These are phyloP conservation scores for Sideroxylon spinosum DNA, from an alignment of 179 eudicot genomes.

Conservation along the genomic window DNA sequence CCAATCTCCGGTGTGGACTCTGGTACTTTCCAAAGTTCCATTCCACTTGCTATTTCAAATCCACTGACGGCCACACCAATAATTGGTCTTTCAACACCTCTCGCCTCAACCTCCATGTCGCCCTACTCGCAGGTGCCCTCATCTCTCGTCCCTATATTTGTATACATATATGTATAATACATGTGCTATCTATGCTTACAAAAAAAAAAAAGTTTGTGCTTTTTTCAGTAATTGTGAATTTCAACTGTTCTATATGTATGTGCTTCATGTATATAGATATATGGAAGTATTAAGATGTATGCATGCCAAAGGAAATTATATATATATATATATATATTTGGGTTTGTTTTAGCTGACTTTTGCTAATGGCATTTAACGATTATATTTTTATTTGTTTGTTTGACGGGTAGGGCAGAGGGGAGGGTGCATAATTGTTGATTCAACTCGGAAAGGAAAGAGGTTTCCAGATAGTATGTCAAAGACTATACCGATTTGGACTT, in stretches of 20 bases:
- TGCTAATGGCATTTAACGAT: conserved; percentile 7
- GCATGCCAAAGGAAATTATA: not conserved
- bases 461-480: conserved; percentile 99
- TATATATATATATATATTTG: not conserved
- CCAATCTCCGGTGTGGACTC: conserved; percentile 87
- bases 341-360: not conserved
- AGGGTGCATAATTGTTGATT: conserved; percentile 87
- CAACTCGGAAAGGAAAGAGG: conserved; percentile 95
- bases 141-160: not conserved
- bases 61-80: conserved; percentile 86
- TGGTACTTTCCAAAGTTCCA: conserved; percentile 65
- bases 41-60: conserved; percentile 79
- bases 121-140: conserved; percentile 67
- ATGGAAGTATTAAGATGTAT: too few relatives aligned
- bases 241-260: not conserved
- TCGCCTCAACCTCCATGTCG: conserved; percentile 87
- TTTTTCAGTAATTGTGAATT: not conserved
- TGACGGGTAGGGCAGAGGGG: conserved; percentile 74
- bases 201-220: not conserved
- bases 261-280: too few relatives aligned
- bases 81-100: conserved; percentile 89
- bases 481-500: conserved; percentile 95
- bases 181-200: too few relatives aligned
- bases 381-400: conserved; percentile 8
- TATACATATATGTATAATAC: not conserved